Evolutionary conservation across 805 yeast genomes (phyloP), one percentile per base, ranked within the genome.

Genomic region (Vanderwaltozyma polyspora): DNA sequence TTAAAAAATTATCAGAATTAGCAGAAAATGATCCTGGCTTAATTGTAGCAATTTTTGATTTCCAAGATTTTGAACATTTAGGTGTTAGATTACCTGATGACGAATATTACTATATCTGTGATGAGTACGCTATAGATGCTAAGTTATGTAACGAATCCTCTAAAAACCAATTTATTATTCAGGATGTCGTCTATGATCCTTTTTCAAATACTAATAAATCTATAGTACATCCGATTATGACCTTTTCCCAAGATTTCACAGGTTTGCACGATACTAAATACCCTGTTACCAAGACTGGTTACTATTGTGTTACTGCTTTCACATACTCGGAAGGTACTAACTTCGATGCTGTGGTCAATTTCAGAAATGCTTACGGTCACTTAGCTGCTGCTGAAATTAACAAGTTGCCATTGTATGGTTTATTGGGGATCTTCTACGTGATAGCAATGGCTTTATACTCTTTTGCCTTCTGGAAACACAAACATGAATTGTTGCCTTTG

Each of bases 351-450:
- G 58, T 62, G n/a, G 79, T 80, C 29, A 79, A 78, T 47, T 91
- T 84, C 61, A 91, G 85, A 63, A 91, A 87, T 60, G 82, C 97
- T 4, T 91, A 72, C 58, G 98, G 98, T 37, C 72, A 83, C 39
- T 64, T 91, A 37, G 74, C 93, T 22, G 98, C 94, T 5, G 67
- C 87, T 24, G 94, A 91, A 55, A 79, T 84, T 45, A 95, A 97
- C 19, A 84, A 87, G 49, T 67, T 91, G 41, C 85, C 95, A 9
- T 74, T 85, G 18, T 91, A 85, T 55, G 96, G 95, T 1, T 71
- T 82, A 12, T 66, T 85, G 49, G 83, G 95, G 1, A 67, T 91
- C 25, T 74, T 80, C 28, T 91, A 91, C 53, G 84, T 81, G 6
- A 79, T 83, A 27, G 77, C 85, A 8, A 67, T 85, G 52, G 76